phyloP scores from a whole-genome alignment of 306 rosid genomes.

The Prunus kanzakura region DNA sequence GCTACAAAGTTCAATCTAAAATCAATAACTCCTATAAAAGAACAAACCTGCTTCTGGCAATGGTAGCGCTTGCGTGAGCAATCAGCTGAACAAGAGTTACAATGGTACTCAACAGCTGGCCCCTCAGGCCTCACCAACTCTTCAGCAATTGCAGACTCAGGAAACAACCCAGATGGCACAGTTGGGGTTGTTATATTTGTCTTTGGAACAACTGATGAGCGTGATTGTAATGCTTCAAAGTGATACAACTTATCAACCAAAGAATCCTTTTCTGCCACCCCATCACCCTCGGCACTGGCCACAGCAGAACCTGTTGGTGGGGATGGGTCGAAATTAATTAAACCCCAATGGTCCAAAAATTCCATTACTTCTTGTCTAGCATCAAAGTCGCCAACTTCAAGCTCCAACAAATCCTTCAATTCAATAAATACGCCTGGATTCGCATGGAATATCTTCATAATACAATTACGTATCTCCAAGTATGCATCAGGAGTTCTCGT shows the following conservation, averaged over 20 bases:
- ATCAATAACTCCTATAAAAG: background rate
- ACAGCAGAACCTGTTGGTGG: conserved; percentile 46
- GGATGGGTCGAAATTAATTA: conserved; percentile 85
- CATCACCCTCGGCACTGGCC: conserved; percentile 37
- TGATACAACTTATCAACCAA: conserved; percentile 69
- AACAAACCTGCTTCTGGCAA: conserved; percentile 92
- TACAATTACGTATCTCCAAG: conserved; percentile 79
- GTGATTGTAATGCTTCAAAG: conserved; percentile 58
- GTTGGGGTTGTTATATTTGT: conserved; percentile 43
- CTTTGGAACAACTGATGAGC: conserved; percentile 51
- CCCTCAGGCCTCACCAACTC: conserved; percentile 79
- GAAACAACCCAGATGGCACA: conserved; percentile 66
- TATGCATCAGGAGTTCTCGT: conserved; percentile 59
- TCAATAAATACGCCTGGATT: conserved; percentile 55
- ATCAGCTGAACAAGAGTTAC: conserved; percentile 95
- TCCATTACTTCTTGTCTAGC: conserved; percentile 85
- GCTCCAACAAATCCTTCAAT: conserved; percentile 69
- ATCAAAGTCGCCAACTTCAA: conserved; percentile 62
- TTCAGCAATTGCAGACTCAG: conserved; percentile 70
- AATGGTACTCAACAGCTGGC: conserved; percentile 88
- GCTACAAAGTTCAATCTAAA: background rate
- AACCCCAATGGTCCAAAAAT: conserved; percentile 91
- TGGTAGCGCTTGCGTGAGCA: conserved; percentile 97
- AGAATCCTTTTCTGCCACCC: conserved; percentile 42
- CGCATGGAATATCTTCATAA: conserved; percentile 62